These are phyloP conservation scores for Apiospora phragmitis DNA, from an alignment of 2,329 filamentous ascomycete genomes.

Conservation along the genomic window DNA sequence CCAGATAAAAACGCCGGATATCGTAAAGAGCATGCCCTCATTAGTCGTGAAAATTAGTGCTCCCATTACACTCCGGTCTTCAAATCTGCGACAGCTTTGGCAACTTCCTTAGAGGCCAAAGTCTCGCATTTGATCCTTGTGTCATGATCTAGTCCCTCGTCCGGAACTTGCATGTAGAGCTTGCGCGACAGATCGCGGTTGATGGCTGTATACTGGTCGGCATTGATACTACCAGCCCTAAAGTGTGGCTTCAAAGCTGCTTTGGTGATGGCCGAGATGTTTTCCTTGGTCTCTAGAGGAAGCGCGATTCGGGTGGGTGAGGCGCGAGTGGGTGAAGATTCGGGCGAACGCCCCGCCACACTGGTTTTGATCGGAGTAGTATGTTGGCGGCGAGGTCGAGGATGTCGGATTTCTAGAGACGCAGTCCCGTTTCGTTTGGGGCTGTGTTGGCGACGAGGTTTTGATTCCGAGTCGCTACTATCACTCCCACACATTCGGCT, in stretches of 20 bases:
- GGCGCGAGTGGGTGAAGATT: slow-evolving; percentile 67
- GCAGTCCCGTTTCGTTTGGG: slow-evolving; percentile 23
- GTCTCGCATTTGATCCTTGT: slow-evolving; percentile 72
- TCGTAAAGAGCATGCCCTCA: slow-evolving; percentile 15
- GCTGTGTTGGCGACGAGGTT: slow-evolving; percentile 36
- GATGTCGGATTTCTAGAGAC: slow-evolving; percentile 52
- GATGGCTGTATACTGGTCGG: slow-evolving; percentile 89
- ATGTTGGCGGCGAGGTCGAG: slow-evolving; percentile 49
- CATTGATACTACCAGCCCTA: slow-evolving; percentile 74
- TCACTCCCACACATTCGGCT: slow-evolving; percentile 36
- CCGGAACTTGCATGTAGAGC: slow-evolving; percentile 72
- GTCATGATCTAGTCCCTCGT: slow-evolving; percentile 62
- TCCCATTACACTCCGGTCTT: slow-evolving; percentile 22
- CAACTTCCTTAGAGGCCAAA: slow-evolving; percentile 76
- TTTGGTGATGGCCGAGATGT: slow-evolving; percentile 86
- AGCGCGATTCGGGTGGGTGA: slow-evolving; percentile 62
- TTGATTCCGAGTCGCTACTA: slow-evolving; percentile 43
- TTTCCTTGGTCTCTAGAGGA: slow-evolving; percentile 81
- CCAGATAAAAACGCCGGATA: slow-evolving; percentile 16
- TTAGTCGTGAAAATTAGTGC: slow-evolving; percentile 14
- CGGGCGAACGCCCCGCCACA: slow-evolving; percentile 47
- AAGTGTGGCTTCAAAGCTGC: slow-evolving; percentile 81
- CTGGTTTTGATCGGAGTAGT: slow-evolving; percentile 38
- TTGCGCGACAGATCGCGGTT: slow-evolving; percentile 87
- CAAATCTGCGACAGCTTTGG: slow-evolving; percentile 61